Base-by-base conservation (phyloP, 2,329 filamentous ascomycete species). In the Diaporthe aspalathi region DNA sequence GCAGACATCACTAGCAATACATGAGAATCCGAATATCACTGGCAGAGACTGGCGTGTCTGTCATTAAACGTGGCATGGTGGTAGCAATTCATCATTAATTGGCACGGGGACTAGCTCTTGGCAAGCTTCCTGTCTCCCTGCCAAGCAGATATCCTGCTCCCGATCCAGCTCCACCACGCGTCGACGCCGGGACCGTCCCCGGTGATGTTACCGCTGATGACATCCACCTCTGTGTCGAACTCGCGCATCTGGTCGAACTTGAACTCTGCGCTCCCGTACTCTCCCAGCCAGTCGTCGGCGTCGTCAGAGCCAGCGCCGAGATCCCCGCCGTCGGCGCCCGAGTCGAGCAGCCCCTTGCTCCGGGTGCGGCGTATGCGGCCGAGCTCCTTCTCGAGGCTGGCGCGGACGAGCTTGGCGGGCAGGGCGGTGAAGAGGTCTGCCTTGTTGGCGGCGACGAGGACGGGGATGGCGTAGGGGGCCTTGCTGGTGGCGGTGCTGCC, bases 381-480 rank as follows among this genome's bases (percentile, higher is more conserved):
- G 72, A 98, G 90, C 80, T 98, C 95, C 16, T 87, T 85, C 83
- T 98, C 95, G 17, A 99, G 85, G 74, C 88, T 89, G 67, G 87
- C 86, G 80, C 89, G 92, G 72, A 98, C 93, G 40, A 97, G 85
- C 7, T 88, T 87, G 0, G 93, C 89, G 0, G 96, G 96, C 66
- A 98, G 84, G 9, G 95, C 94, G 0, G 96, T 98, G 80, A 99
- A 99, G 1, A 99, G 86, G 80, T 99, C 96, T 79, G 94, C 88
- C 86, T 99, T 99, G 83, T 98, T 99, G 68, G 94, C 95, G 1
- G 94, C 95, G 43, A 99, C 85, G 45, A 99, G 86, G 9, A 99
- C 87, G 0, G 93, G 91, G 11, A 96, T 86, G 27, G 88, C 85
- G 27, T 85, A 82, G 0, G 89, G 87, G 0, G 84, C 85, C 76